Evolutionary conservation across 371 early-diverging fungal genomes (phyloP).

Genomic region (Mortierella sp.): DNA sequence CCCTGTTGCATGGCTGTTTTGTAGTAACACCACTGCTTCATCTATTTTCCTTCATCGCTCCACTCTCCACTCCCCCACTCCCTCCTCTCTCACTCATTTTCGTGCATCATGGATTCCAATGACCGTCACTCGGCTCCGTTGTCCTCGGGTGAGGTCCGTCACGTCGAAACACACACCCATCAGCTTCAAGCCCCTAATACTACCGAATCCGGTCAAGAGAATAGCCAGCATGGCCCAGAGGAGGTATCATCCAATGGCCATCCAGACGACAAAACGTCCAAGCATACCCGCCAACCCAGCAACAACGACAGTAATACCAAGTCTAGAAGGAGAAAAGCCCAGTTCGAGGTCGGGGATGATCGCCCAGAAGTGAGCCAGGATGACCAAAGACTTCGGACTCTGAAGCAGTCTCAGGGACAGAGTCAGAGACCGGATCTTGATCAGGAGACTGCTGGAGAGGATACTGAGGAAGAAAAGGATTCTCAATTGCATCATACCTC

Average conservation of each 20-base stretch:
- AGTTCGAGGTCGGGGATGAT: constrained; percentile 37
- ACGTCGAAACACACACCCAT: not conserved
- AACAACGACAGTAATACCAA: not conserved
- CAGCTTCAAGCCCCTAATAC: not conserved
- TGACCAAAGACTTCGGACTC: not conserved
- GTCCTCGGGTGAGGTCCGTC: not conserved
- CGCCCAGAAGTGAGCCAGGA: constrained; percentile 7
- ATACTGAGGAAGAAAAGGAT: constrained; percentile 26
- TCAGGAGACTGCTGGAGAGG: constrained; percentile 22
- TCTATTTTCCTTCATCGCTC: not conserved
- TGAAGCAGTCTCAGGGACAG: constrained; percentile 4
- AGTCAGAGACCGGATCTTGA: not conserved
- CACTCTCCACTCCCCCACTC: constrained; percentile 5
- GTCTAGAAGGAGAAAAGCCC: constrained; percentile 32
- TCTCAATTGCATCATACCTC: constrained; percentile 11
- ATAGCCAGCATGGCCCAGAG: not conserved
- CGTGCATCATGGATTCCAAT: constrained; percentile 8
- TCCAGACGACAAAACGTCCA: not conserved
- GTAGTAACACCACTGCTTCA: not conserved
- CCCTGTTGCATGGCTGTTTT: constrained; percentile 1
- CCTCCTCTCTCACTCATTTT: not conserved
- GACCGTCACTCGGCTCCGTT: constrained; percentile 19
- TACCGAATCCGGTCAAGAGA: not conserved
- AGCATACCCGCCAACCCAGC: not conserved
- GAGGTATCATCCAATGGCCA: constrained; percentile 1